Evolutionary conservation across 495 filamentous ascomycete species (phyloP).

Genomic region (Pyrenula massariospora): DNA sequence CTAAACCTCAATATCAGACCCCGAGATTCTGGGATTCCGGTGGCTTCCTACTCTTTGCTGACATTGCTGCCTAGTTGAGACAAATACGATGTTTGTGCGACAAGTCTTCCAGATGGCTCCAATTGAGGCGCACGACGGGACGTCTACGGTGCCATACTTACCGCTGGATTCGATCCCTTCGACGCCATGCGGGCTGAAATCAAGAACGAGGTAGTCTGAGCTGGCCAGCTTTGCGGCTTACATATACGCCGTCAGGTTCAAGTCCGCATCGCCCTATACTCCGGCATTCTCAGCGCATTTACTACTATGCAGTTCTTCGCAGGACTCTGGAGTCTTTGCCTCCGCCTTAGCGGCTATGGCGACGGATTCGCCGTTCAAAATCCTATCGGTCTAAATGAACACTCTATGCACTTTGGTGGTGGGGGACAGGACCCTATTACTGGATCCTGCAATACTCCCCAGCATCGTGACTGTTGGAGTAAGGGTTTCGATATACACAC

Average conservation of each 20-base stretch:
- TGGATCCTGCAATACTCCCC: background rate
- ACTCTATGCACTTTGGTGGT: background rate
- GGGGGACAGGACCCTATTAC: background rate
- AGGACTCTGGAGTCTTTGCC: background rate
- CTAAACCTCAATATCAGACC: no score
- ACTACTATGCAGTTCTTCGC: background rate
- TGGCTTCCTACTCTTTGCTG: no score
- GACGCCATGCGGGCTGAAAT: background rate
- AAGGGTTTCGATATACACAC: background rate
- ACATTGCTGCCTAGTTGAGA: background rate
- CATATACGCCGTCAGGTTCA: background rate
- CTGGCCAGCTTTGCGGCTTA: background rate
- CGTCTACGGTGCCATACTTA: no score
- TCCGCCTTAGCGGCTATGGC: background rate
- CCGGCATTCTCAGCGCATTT: background rate
- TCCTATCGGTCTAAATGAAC: background rate
- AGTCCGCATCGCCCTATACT: background rate
- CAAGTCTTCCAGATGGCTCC: no score
- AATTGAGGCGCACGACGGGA: no score
- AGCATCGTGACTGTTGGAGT: background rate
- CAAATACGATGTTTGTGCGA: background rate
- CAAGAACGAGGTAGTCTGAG: background rate
- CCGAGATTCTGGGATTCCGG: no score
- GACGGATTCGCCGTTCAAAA: background rate
- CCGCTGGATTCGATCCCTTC: background rate